Base-by-base conservation (phyloP, 179 eudicot genomes). In the Heliamphora pulchella region DNA sequence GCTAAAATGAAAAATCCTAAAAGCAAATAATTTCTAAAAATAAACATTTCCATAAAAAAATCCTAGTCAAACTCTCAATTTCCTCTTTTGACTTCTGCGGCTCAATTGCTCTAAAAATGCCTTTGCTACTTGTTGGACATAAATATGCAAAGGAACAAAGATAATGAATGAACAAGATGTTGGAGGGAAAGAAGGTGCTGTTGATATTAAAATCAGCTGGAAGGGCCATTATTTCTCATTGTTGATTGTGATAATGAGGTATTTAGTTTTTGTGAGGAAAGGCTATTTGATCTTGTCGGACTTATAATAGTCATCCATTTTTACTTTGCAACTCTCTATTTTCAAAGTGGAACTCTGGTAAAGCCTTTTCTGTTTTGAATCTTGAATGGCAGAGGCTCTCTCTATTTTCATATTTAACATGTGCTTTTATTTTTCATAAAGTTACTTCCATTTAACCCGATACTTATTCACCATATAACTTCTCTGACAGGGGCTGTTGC, bases 401-500 rank as follows among this genome's bases (percentile, higher is more conserved):
- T 82, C 17, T 57, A 44, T 71, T 15, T 17, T 51, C 66, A 53
- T 71, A 54, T 57, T 72, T 41, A 76, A 10, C 18, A 43, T 1
- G 14, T 3, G 20, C 8, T 76, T 67, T 14, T 68, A 64, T 4
- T 48, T 7, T 14, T 55, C 5, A 46, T 39, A 31, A 58, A 0
- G 64, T 44, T 61, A 13, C 1, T 39, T 46, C 59, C 55, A 58
- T n/a, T 43, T 64, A 13, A 57, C 55, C 62, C 59, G 41, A 73
- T 67, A 58, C 71, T 74, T 76, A 73, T 79, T 82, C 71, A 9
- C 61, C 22, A 5, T 22, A 63, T 77, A 63, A 39, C 58, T 82
- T 75, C 69, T 78, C 80, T 75, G 47, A 66, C 93, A 95, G 98
- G 99, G 88, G 98, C 93, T 77, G 99, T 96, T 78, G 99, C 99